Base-by-base conservation (phyloP, 257 asterid species). In the Rehmannia glutinosa region DNA sequence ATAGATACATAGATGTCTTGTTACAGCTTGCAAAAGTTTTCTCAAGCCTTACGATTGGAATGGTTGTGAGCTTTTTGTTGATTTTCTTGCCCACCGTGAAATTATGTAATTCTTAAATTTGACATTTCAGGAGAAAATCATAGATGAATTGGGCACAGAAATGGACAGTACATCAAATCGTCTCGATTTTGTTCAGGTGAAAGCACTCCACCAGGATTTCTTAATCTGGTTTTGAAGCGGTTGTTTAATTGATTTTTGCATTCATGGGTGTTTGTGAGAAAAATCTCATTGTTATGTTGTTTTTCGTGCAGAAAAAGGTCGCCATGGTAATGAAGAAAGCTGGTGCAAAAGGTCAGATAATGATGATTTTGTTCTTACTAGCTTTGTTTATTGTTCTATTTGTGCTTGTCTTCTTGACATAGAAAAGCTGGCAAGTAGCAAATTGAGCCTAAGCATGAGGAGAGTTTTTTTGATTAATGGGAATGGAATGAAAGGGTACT, bases 121-220 rank as follows among this genome's bases (percentile, higher is more conserved):
- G 50, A 19, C 71, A 23, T 61, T 57, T 64, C 89, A 94, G 99
- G 99, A 91, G 73, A 91, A 82, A 80, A 87, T 94, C 50, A 61
- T 94, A 1, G 92, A 77, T 73, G 97, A 94, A 2, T 67, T 94
- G 78, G 97, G 89, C 69, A 73, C 64, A n/a, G 99, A 91, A 80
- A 91, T 94, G 97, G 99, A 88, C 64, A 84, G 90, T 78, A 90
- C 98, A 28, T 87, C 99, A 57, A 87, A 84, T 59, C 97, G 99
- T 69, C 99, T 94, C 21, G 99, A 94, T 57, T 94, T 94, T 73
- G 97, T 94, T 79, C 97, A 94, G 99, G 99, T 91, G 73, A 32
- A 23, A 38, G 10, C 24, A 13, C 27, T 45, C 27, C 6, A 4
- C 42, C 4, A n/a, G 50, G 20, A 43, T 43, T 6, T 41, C 15